These are phyloP conservation scores for Elsinoe batatas DNA, from an alignment of 2,329 filamentous ascomycete species.

Conservation along the genomic window DNA sequence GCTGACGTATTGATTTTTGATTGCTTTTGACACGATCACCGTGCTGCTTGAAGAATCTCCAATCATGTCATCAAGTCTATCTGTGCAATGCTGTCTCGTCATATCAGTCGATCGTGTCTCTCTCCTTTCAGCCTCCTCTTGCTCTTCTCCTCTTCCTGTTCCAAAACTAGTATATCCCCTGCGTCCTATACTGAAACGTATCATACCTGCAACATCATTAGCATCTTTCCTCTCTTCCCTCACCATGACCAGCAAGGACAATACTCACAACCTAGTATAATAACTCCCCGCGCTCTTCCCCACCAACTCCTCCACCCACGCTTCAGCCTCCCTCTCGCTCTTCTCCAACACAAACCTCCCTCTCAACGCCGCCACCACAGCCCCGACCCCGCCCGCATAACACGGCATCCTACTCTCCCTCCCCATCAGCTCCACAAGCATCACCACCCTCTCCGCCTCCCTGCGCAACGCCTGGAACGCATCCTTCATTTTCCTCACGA, in stretches of 20 bases:
- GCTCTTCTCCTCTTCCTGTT: background rate
- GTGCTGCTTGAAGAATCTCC: background rate
- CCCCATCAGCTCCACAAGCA: conserved; percentile 77
- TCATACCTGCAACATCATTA: conserved; percentile 52
- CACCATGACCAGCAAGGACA: conserved; percentile 9
- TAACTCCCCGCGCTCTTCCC: conserved; percentile 77
- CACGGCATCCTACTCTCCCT: conserved; percentile 76
- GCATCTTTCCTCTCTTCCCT: conserved; percentile 12
- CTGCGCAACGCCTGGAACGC: conserved; percentile 73
- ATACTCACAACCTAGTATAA: conserved; percentile 62
- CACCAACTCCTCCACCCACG: conserved; percentile 72
- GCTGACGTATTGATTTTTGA: background rate
- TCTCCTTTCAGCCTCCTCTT: background rate
- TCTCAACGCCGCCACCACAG: conserved; percentile 58
- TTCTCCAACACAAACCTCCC: conserved; percentile 74
- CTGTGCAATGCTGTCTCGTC: background rate
- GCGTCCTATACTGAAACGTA: conserved; percentile 78
- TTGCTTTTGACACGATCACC: background rate
- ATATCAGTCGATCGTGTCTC: background rate
- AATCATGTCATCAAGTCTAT: background rate
- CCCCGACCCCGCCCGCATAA: conserved; percentile 62
- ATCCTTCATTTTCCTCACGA: conserved; percentile 70
- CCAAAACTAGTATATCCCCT: conserved; percentile 63
- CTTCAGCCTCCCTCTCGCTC: conserved; percentile 70
- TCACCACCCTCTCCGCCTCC: conserved; percentile 70